Evolutionary conservation across 768 basidiomycete species (phyloP).

Genomic region (Amylocystis lapponica): DNA sequence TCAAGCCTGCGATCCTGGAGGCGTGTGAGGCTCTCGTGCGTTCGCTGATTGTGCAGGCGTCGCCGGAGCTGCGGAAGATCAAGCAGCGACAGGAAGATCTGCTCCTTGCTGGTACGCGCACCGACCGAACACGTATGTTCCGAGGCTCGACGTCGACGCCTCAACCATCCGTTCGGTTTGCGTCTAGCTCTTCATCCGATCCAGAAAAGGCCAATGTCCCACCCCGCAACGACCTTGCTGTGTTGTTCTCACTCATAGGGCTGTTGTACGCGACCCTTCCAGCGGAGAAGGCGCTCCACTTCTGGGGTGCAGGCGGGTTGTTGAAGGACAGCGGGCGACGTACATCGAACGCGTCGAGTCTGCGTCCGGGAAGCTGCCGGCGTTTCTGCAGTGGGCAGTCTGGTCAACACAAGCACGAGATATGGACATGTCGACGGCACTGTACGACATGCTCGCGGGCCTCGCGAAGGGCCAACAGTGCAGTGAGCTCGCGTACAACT

Average conservation of each 20-base stretch:
- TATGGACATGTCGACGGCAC: constrained; percentile 63
- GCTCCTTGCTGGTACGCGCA: constrained; percentile 58
- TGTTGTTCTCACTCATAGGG: constrained; percentile 79
- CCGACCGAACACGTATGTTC: constrained; percentile 52
- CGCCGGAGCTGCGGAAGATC: constrained; percentile 78
- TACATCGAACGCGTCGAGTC: constrained; percentile 59
- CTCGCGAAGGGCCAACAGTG: constrained; percentile 80
- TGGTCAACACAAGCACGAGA: constrained; percentile 79
- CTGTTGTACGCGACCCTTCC: constrained; percentile 71
- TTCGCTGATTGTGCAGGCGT: constrained; percentile 68
- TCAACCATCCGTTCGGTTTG: constrained; percentile 11
- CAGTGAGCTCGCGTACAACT: constrained; percentile 85
- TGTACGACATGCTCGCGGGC: constrained; percentile 87
- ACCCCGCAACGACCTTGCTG: constrained; percentile 80
- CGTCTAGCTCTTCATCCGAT: constrained; percentile 5
- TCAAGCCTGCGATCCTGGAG: constrained; percentile 51
- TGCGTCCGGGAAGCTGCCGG: constrained; percentile 56
- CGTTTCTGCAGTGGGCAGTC: constrained; percentile 87
- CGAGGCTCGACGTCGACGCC: constrained; percentile 35
- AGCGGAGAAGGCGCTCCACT: constrained; percentile 73
- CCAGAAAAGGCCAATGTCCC: constrained; percentile 31
- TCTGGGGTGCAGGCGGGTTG: constrained; percentile 66
- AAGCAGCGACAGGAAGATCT: constrained; percentile 88
- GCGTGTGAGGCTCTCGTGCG: constrained; percentile 69
- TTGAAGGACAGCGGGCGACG: constrained; percentile 34